Percentiles rank a stretch among this genome's conserved stretches.
Evolutionary conservation across 495 filamentous ascomycete species (phyloP).

Genomic region (Tuber magnatum): DNA sequence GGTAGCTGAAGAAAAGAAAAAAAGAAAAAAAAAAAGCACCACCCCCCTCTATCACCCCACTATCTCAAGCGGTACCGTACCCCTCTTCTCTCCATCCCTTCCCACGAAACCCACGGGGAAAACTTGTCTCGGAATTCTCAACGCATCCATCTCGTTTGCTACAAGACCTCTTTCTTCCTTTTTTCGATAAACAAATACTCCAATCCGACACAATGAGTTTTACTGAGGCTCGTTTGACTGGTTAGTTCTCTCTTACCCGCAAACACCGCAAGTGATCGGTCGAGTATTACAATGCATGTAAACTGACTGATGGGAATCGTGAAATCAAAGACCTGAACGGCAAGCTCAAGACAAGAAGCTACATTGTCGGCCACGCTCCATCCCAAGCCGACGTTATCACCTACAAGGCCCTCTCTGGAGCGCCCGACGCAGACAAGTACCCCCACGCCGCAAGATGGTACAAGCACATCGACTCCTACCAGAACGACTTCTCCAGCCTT

Average conservation of each 20-base stretch:
- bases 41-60: neutral
- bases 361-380: conserved; percentile 84
- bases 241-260: conserved; percentile 50
- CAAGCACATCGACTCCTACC: conserved; percentile 90
- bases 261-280: neutral
- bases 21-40: too few relatives aligned
- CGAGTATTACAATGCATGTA: neutral
- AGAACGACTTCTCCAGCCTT: conserved; percentile 82
- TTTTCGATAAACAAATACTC: conserved; percentile 34
- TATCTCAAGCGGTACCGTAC: neutral
- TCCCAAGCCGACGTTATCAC: conserved; percentile 92
- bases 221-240: conserved; percentile 76
- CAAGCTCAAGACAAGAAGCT: conserved; percentile 84
- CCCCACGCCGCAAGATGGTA: conserved; percentile 95
- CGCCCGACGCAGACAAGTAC: conserved; percentile 75
- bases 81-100: neutral
- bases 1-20: neutral
- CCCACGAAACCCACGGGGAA: neutral
- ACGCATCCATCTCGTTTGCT: neutral
- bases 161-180: neutral
- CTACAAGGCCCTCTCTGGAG: conserved; percentile 76
- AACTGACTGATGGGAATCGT: neutral
- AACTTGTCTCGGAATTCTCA: neutral
- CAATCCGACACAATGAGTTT: conserved; percentile 71
- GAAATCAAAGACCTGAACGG: conserved; percentile 71